Evolutionary conservation across 169 alveolate species (phyloP), one percentile per base, ranked within the genome.

Genomic region (Plasmodium chabaudi): DNA sequence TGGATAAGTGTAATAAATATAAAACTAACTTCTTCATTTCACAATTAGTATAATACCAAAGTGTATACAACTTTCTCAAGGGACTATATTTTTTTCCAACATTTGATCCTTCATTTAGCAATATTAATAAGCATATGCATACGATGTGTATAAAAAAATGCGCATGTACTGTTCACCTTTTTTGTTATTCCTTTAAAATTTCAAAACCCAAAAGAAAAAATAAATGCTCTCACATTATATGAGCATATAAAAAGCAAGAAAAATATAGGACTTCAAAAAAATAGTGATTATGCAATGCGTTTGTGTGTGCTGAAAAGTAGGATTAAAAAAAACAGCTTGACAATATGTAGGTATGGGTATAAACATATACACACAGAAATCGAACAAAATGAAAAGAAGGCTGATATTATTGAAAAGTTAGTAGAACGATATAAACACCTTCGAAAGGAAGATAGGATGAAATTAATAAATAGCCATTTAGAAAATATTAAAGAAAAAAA

Each of bases 401-500:
- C 9, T 27, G 15, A 42, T 5, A 61, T 55, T 6, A 39, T 82
- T 42, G 51, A 51, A 9, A 42, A 23, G 19, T 53, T 82, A 19
- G 19, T 82, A 17, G 77, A 55, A 42, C 65, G 61, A 49, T 82
- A 82, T 60, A 82, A 64, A 67, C 23, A 34, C 53, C n/a, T 82
- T 6, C 46, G 90, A 25, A 53, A 44, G 4, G 68, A 82, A 4
- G 90, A 82, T 71, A 65, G 60, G n/a, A 25, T 82, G 15, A 65
- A 67, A 27, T 60, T 82, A 67, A 82, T 82, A 68, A 65, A 56
- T 9, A 67, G 39, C 15, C 90, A 82, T 34, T 59, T 82, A 23
- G 42, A 39, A 12, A 68, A 67, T 47, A 17, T 82, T 12, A 68
- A 51, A 13, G 82, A 82, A 23, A 70, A 21, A 12, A 72, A 82